Conservation (phyloP, 768 basidiomycete genomes). For the Mrakia hoshinonis region DNA sequence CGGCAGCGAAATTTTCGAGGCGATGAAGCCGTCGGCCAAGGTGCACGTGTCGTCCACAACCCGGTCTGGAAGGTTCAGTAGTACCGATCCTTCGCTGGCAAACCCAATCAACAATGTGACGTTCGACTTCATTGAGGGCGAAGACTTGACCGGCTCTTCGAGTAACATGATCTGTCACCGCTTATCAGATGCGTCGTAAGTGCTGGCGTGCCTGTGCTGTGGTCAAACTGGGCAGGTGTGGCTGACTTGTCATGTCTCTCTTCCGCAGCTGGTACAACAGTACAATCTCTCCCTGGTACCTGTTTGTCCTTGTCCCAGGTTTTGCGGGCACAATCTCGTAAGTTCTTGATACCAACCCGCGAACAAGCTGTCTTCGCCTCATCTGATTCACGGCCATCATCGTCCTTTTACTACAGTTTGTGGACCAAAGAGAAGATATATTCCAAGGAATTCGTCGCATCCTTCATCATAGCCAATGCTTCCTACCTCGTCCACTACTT, state of each 20-base stretch:
- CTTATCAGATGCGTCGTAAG: slow-evolving; percentile 3
- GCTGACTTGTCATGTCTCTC: background rate
- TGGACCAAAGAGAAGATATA: slow-evolving; percentile 26
- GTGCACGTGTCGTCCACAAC: background rate
- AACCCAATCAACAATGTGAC: slow-evolving; percentile 21
- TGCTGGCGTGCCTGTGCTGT: too few species aligned
- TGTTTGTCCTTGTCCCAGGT: slow-evolving; percentile 23
- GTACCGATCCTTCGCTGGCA: background rate
- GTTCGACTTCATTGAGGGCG: slow-evolving; percentile 15
- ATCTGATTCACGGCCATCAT: too few species aligned
- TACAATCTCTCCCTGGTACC: background rate
- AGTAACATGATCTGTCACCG: slow-evolving; percentile 12
- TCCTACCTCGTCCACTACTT: slow-evolving; percentile 21
- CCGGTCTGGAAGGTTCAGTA: slow-evolving; percentile 10
- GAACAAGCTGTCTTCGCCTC: too few species aligned
- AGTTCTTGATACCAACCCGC: too few species aligned
- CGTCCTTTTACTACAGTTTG: background rate
- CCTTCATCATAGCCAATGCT: background rate
- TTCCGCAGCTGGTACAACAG: slow-evolving; percentile 1
- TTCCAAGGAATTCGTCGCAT: background rate
- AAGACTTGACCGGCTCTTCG: background rate
- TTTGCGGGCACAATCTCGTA: slow-evolving; percentile 7
- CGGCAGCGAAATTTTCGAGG: slow-evolving; percentile 20
- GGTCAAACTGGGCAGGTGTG: too few species aligned
- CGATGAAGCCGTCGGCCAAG: background rate